Evolutionary conservation across 139 green algal species (phyloP).

Genomic region (Coelastrella sp.): DNA sequence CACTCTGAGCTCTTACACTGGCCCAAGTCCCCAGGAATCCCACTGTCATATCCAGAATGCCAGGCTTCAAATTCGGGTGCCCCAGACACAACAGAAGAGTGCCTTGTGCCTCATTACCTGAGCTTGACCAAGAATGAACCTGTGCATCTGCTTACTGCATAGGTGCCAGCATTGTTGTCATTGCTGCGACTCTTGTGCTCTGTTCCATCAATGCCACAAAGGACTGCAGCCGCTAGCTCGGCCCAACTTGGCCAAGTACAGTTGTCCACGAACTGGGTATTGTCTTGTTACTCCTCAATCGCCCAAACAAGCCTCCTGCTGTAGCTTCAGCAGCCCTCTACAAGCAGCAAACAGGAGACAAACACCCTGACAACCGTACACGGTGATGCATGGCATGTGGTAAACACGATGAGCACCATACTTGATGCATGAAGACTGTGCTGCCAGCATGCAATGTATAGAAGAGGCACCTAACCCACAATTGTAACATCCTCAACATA

Average conservation of each 20-base stretch:
- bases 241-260: background rate
- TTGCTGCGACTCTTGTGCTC: no score
- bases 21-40: no score
- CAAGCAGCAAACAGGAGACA: background rate
- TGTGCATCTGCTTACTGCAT: no score
- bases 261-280: slow-evolving; percentile 29
- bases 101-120: no score
- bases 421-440: background rate
- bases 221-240: background rate
- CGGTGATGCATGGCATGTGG: background rate
- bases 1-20: no score
- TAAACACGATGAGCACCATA: background rate
- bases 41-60: no score
- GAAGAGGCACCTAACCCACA: background rate
- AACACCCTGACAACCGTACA: no score
- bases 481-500: background rate
- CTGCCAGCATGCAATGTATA: background rate
- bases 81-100: no score
- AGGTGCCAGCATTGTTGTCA: background rate
- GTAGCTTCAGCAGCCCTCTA: slow-evolving; percentile 33
- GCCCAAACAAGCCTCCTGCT: slow-evolving; percentile 23
- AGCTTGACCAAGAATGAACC: no score
- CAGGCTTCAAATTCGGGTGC: no score
- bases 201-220: background rate
- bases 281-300: background rate